These are phyloP conservation scores for Ulmus americana DNA, from an alignment of 331 rosid genomes.

Conservation along the genomic window DNA sequence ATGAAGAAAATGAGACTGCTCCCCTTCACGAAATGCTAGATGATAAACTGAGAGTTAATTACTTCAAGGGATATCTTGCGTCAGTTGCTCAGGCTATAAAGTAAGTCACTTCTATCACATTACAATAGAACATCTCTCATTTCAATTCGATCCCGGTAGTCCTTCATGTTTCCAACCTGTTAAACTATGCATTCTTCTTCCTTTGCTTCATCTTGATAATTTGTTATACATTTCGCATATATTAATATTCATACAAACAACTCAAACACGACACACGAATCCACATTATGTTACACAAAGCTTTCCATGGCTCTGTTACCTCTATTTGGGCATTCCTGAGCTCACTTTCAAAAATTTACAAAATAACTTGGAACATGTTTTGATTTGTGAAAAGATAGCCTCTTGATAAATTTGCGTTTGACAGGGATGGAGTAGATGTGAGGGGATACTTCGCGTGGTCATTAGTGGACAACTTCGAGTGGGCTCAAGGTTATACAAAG, in stretches of 20 bases:
- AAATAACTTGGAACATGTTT: no score
- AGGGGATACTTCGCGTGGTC: slow-evolving; percentile 97
- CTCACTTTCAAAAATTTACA: no score
- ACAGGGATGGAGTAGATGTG: slow-evolving; percentile 83
- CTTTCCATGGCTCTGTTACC: no score
- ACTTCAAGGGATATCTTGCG: slow-evolving; percentile 59
- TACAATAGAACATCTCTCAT: background rate
- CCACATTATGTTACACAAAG: no score
- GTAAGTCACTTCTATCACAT: slow-evolving; percentile 34
- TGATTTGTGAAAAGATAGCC: background rate
- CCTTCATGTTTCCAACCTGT: no score
- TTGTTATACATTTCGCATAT: background rate
- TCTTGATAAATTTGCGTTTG: background rate
- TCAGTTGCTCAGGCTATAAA: slow-evolving; percentile 70
- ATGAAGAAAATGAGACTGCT: slow-evolving; percentile 51
- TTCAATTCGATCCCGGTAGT: no score
- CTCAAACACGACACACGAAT: no score
- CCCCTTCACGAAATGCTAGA: slow-evolving; percentile 70
- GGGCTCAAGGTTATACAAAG: slow-evolving; percentile 95
- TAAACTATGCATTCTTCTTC: no score
- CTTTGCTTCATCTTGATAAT: background rate
- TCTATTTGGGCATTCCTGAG: no score
- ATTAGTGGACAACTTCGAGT: slow-evolving; percentile 82
- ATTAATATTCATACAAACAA: no score
- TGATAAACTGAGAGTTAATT: slow-evolving; percentile 73